phyloP scores from a whole-genome alignment of 345 rosid species.

The Linum usitatissimum region DNA sequence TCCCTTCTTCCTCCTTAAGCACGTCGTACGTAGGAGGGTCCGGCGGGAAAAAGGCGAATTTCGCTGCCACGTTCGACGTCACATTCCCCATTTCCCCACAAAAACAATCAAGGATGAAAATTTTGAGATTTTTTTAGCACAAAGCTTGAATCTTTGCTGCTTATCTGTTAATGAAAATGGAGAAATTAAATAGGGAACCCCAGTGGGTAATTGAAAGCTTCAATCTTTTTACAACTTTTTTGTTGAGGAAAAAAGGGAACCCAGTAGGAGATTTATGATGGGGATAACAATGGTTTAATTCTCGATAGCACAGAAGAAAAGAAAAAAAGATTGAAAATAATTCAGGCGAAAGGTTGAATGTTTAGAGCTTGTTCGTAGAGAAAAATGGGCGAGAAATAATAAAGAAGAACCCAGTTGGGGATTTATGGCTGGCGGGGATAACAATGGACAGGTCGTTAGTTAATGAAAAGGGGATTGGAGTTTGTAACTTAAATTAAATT shows the following conservation, averaged over 20 bases:
- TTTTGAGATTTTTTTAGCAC: neutral
- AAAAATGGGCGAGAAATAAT: neutral
- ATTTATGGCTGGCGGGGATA: neutral
- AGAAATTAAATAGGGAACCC: neutral
- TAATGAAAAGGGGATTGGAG: neutral
- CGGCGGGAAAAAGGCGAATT: conserved; percentile 96
- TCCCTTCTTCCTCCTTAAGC: conserved; percentile 47
- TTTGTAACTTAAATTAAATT: neutral
- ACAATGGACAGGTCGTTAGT: neutral
- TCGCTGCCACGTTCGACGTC: conserved; percentile 88
- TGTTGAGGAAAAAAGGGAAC: neutral
- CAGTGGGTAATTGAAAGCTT: no score
- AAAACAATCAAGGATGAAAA: neutral
- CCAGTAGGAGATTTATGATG: neutral
- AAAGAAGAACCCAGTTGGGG: conserved; percentile 8
- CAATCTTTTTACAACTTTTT: neutral
- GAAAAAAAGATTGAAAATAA: no score
- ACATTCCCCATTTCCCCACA: conserved; percentile 66
- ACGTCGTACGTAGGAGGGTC: conserved; percentile 87
- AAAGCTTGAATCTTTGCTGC: neutral
- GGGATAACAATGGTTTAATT: neutral
- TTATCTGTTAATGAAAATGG: neutral
- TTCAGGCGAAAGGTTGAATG: neutral
- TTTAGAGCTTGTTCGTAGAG: neutral
- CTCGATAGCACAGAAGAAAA: no score